phyloP scores from a whole-genome alignment of 495 filamentous ascomycete genomes.

The Jackrogersella multiformis region DNA sequence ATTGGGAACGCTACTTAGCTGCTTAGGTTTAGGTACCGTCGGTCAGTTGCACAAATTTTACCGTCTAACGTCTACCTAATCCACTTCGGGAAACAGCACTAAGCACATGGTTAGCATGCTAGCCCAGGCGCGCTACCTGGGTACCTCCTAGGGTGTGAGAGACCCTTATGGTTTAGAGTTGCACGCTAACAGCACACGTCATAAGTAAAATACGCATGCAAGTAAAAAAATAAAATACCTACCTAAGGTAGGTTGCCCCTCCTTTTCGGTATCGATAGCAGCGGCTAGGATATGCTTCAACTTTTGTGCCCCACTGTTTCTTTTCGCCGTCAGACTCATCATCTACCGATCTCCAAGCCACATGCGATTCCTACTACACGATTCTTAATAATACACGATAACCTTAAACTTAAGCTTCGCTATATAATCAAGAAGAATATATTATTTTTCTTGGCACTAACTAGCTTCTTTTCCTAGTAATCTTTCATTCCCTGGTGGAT shows the following conservation, averaged over 20 bases:
- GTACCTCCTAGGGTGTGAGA: too few relatives aligned
- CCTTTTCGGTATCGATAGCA: constrained; percentile 27
- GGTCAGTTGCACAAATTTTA: neutral
- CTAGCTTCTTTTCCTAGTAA: neutral
- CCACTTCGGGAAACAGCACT: neutral
- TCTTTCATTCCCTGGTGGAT: neutral
- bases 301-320: constrained; percentile 22
- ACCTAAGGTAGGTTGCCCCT: constrained; percentile 20
- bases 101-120: too few relatives aligned
- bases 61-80: too few relatives aligned
- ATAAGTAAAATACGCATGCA: neutral
- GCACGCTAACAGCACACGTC: neutral
- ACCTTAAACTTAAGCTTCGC: too few relatives aligned
- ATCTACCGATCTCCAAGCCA: constrained; percentile 7
- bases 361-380: constrained; percentile 10
- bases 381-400: too few relatives aligned
- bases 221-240: neutral
- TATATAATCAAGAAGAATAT: too few relatives aligned
- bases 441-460: too few relatives aligned
- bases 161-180: neutral
- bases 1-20: neutral
- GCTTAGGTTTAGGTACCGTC: too few relatives aligned
- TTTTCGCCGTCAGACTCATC: constrained; percentile 40
- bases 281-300: neutral
- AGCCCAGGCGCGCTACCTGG: too few relatives aligned